Base-by-base conservation (phyloP, 768 basidiomycete genomes). In the Podaxis sp. region DNA sequence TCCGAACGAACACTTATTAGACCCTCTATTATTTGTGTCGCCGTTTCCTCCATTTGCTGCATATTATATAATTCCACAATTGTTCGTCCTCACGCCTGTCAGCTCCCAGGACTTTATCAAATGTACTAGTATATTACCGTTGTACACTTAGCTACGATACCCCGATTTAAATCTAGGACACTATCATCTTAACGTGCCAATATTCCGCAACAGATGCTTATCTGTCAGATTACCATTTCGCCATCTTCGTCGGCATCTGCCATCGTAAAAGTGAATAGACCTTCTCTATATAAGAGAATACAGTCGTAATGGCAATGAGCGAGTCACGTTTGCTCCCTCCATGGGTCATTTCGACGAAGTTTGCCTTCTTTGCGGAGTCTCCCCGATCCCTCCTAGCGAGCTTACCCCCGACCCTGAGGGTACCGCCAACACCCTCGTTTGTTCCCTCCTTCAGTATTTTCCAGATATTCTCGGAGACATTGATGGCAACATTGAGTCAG, bases 341-440 rank as follows among this genome's bases (percentile, higher is more conserved):
- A 62, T 65, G 64, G 60, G 60, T 1, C 55, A 54, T 33, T 62
- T 49, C 24, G 64, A 62, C 24, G 60, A 65, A 54, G 26, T 61
- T 26, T 65, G 60, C 24, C 30, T 58, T 10, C 59, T 65, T 15
- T 65, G 64, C 36, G 60, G 64, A 12, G 46, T 62, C 8, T 62
- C 56, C 36, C 55, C 60, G 2, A 28, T 57, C n/a, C 56, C 60
- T 6, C 64, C 60, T 4, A 48, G 12, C 26, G 56, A 52, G 20
- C 48, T 65, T 17, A 46, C 46, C 4, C 44, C 38, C 2, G 37
- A 58, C 30, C 44, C 37, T 8, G 49, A 44, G 13, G 30, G 24
- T 5, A 38, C 50, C 4, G 51, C 51, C 37, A 22, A 62, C 8
- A 30, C 22, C 4, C 50, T 65, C 4, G 40, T 38, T 11, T 37